Evolutionary conservation across 805 yeast species (phyloP), one percentile per base, ranked within the genome.

Genomic region (Wickerhamomyces ciferrii): DNA sequence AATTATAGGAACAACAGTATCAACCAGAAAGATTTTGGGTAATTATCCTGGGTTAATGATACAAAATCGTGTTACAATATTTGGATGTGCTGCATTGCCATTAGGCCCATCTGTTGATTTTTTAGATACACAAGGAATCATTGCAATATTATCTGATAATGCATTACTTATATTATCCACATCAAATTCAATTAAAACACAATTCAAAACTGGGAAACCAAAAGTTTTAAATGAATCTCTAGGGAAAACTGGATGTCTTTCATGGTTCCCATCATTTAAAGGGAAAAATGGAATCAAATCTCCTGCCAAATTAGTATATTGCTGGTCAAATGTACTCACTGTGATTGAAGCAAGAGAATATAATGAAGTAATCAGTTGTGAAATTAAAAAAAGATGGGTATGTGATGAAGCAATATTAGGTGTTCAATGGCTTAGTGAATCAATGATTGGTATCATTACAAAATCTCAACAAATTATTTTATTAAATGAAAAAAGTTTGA

Each of bases 251-350:
- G 86, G 83, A 0, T 69, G 77, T 48, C 56, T 82, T 9, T 63
- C 75, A 15, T 84, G 92, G 94, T 82, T 70, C 53, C 94, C 94
- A 0, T 75, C 74, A 11, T 62, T 68, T 3, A 55, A 55, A 10
- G 48, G 46, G 31, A 52, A 51, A 15, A 58, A 57, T 25, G 55
- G 62, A 8, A 43, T 32, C 19, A 46, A 38, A 58, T 54, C 53
- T 56, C 54, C 64, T 0, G 77, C 88, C 0, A 65, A 72, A 48
- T 60, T 87, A 38, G 91, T 86, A 0, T 86, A 82, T 52, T 71
- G 86, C 35, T 85, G 89, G 85, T 70, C 78, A n/a, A 79, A 81
- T 48, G 68, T 71, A 8, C 54, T 87, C 44, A 78, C 81, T 0
- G 56, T 87, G 2, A 52, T 83, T 9, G 84, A 82, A 45, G 61